Evolutionary conservation across 2,329 filamentous ascomycete genomes (phyloP), one percentile per base, ranked within the genome.

Genomic region (Pestalotiopsis sp.): DNA sequence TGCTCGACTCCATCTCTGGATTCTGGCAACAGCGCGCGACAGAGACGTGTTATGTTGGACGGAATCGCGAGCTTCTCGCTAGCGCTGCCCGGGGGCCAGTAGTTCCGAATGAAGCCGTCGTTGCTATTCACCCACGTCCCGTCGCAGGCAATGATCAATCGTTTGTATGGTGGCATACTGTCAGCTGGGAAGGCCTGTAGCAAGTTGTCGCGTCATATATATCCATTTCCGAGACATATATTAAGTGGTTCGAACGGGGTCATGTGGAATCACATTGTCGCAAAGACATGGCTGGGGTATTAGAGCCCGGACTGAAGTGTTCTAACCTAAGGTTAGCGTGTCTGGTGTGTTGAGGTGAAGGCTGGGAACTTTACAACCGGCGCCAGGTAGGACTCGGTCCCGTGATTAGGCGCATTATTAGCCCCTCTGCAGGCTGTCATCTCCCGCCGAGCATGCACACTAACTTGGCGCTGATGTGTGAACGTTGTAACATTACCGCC

Each of bases 71-170:
- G 45, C 25, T 65, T 65, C 14, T 31, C 63, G n/a, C 17, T 38
- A 63, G 60, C 38, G 39, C 13, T 62, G 23, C 59, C 23, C 2
- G 27, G 27, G 12, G 38, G 23, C 23, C 27, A 39, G n/a, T 25
- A 62, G 14, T 23, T 31, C 13, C 61, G 31, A 25, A 17, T 36
- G 38, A 65, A 36, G 27, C 63, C 63, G 13, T 57, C 27, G 23
- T 65, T 58, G 23, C 41, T 65, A 45, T 65, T 57, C 2, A 65
- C 12, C 63, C 63, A 65, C 4, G 63, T 65, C 12, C 63, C 63
- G 39, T 65, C 63, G 20, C 49, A 65, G 7, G 61, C 38, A 64
- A 64, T 64, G 38, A 64, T 64, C 9, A 64, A 27, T 12, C 61
- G 38, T 20, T 64, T 64, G 25, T 64, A 38, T 38, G 61, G 11